Conservation (phyloP, 2,329 filamentous ascomycete genomes). For the Cucurbitaria berberidis region DNA sequence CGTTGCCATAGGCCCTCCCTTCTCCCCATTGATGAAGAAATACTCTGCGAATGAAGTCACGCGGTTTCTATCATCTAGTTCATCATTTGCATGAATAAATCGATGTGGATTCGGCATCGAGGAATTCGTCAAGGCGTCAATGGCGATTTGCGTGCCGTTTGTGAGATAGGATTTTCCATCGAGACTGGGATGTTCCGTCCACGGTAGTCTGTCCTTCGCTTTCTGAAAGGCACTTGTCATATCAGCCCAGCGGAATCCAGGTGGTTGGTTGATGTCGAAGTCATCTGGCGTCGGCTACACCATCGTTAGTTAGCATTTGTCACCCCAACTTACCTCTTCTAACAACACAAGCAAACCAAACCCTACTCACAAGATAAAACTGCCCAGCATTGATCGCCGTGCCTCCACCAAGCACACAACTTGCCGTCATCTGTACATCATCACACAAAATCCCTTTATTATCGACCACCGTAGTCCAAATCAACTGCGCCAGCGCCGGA, state of each 20-base stretch:
- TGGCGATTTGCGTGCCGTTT: slow-evolving; percentile 65
- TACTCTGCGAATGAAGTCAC: slow-evolving; percentile 64
- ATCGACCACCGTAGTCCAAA: slow-evolving; percentile 64
- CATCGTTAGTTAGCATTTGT: not conserved
- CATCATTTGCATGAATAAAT: slow-evolving; percentile 63
- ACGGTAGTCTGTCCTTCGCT: slow-evolving; percentile 69
- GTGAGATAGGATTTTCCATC: slow-evolving; percentile 68
- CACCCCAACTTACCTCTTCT: not conserved
- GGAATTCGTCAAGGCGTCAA: slow-evolving; percentile 56
- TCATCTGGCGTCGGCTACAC: slow-evolving; percentile 63
- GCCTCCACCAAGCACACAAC: slow-evolving; percentile 69
- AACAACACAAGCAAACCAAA: not conserved
- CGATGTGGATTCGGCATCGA: slow-evolving; percentile 60
- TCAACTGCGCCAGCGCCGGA: slow-evolving; percentile 69
- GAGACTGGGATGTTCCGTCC: slow-evolving; percentile 66
- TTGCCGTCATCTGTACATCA: slow-evolving; percentile 70
- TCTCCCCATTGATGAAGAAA: slow-evolving; percentile 68
- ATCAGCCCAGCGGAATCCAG: slow-evolving; percentile 69
- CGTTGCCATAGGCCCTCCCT: slow-evolving; percentile 70
- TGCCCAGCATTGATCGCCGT: slow-evolving; percentile 69
- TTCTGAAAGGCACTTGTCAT: slow-evolving; percentile 63
- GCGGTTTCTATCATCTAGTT: slow-evolving; percentile 64
- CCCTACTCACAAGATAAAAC: slow-evolving; percentile 55
- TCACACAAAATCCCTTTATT: slow-evolving; percentile 59
- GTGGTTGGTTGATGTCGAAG: slow-evolving; percentile 63